Percentiles rank a stretch among this genome's conserved stretches.
These are phyloP conservation scores for Monosporascus sp. DNA, from an alignment of 2,329 filamentous ascomycete genomes.

Conservation along the genomic window DNA sequence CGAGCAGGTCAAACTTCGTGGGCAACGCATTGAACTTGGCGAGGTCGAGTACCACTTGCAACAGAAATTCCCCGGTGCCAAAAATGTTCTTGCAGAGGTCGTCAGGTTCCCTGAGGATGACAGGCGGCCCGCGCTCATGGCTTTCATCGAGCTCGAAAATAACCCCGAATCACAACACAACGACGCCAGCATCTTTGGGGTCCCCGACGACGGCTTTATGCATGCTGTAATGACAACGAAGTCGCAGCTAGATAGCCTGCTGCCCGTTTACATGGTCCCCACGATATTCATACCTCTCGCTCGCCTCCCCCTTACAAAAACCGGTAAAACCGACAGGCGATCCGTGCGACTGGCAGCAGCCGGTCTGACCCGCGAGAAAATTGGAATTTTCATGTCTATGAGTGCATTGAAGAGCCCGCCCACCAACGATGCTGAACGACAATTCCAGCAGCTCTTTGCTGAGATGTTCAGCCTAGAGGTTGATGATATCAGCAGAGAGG, in stretches of 20 bases:
- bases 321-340: slow-evolving; percentile 9
- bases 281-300: slow-evolving; percentile 1
- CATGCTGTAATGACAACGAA: background rate
- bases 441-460: no score
- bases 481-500: no score
- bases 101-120: background rate
- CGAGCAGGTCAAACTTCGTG: slow-evolving; percentile 15
- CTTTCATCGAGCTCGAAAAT: no score
- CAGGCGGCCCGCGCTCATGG: no score
- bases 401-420: background rate
- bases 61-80: background rate
- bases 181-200: no score
- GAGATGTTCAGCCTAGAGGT: no score
- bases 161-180: no score
- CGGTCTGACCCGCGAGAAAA: slow-evolving; percentile 1
- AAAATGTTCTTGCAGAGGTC: background rate
- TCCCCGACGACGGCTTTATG: background rate
- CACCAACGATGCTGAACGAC: background rate
- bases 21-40: slow-evolving; percentile 10
- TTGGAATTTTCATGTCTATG: background rate
- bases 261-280: slow-evolving; percentile 7
- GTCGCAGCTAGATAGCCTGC: background rate
- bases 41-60: slow-evolving; percentile 3
- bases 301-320: slow-evolving; percentile 1
- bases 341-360: slow-evolving; percentile 2